Conservation (phyloP, 345 rosid species). For the Pseudoturritis turrita region DNA sequence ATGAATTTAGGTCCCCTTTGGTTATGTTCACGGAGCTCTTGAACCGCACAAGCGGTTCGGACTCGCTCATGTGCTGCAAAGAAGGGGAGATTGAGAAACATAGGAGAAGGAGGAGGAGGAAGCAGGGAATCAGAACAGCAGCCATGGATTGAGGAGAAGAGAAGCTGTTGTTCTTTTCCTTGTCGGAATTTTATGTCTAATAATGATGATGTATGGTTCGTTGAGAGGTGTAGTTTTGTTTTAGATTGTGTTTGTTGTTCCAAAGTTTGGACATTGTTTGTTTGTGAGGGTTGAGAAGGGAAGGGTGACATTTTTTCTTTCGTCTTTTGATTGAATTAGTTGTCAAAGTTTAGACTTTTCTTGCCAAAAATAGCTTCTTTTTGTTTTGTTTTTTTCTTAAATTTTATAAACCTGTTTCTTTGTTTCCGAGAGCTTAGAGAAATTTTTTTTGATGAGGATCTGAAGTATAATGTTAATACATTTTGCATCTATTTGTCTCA, state of each 20-base stretch:
- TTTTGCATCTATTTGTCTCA: too few species aligned
- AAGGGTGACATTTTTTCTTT: background rate
- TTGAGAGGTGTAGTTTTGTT: slow-evolving; percentile 19
- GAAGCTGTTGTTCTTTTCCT: slow-evolving; percentile 15
- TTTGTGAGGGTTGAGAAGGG: slow-evolving; percentile 19
- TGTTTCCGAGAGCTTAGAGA: background rate
- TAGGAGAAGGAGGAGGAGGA: background rate
- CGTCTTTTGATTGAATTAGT: background rate
- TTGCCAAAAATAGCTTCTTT: slow-evolving; percentile 21
- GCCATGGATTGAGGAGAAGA: slow-evolving; percentile 26
- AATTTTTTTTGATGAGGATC: background rate
- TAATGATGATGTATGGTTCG: background rate
- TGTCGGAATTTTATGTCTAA: slow-evolving; percentile 1
- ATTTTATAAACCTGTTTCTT: background rate
- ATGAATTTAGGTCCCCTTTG: slow-evolving; percentile 43
- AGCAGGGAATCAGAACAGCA: slow-evolving; percentile 8
- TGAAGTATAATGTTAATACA: background rate
- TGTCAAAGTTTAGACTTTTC: slow-evolving; percentile 10
- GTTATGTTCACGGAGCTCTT: slow-evolving; percentile 26
- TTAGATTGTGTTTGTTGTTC: slow-evolving; percentile 24
- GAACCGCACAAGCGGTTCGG: slow-evolving; percentile 28
- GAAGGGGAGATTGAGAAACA: slow-evolving; percentile 28
- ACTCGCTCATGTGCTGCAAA: slow-evolving; percentile 19
- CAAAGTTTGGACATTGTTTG: slow-evolving; percentile 29
- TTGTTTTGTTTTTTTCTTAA: background rate